Base-by-base conservation (phyloP, 2,329 filamentous ascomycete species). In the Grosmannia serpens region DNA sequence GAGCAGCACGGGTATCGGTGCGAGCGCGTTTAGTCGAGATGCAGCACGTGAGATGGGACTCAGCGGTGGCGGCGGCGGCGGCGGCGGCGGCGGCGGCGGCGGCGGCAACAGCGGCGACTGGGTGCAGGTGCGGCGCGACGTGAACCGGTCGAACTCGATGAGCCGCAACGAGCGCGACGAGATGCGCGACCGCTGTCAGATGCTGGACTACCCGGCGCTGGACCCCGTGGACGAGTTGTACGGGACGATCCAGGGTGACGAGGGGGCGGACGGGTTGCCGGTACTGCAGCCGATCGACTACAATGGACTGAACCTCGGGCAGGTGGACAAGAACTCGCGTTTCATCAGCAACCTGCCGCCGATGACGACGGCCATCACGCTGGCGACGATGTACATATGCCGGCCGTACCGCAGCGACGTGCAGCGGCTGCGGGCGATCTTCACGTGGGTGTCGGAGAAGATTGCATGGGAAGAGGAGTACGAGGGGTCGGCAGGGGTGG, bases 401-500 rank as follows among this genome's bases (percentile, higher is more conserved):
- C 84, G 94, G 31, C 95, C 94, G 0, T 96, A 96, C 70, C 82
- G 91, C 60, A 96, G 89, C 70, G 92, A 97, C 66, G 89, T 96
- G 0, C 94, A 99, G 70, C 83, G 91, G 41, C 74, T 99, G 29
- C 83, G 95, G 27, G 92, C 94, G 20, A 97, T 99, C 62, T 99
- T 97, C 67, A 96, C 89, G 1, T 99, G 92, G 92, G 89, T 95
- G 6, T 83, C 89, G n/a, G 94, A 99, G 69, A 91, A 92, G 65
- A 86, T 99, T 59, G 83, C 82, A 35, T 99, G 94, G 94, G 94
- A 99, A 69, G 92, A 96, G 66, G 91, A 95, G 63, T 91, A 90
- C 63, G 90, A 95, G 64, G 88, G 86, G n/a, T 80, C 87, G 9
- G 73, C 92, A n/a, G 80, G 87, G 10, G 74, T 94, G 56, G 91